Base-by-base conservation (phyloP, 805 yeast genomes). In the Pichia deserticola region DNA sequence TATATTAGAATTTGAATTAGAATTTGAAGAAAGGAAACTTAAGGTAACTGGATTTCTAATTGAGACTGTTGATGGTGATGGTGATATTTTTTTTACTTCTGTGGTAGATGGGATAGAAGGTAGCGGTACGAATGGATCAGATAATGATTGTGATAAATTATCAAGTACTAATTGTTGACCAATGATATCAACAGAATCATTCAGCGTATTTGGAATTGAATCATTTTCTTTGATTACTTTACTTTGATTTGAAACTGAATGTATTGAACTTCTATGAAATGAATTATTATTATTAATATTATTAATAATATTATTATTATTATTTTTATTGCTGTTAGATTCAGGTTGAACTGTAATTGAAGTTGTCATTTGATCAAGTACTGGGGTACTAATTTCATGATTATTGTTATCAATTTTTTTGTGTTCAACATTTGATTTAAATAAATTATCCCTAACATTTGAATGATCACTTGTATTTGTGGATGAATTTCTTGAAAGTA, bases 361-460 rank as follows among this genome's bases (percentile, higher is more conserved):
- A 7, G 52, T 46, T 20, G 48, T 42, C 47, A 50, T 47, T n/a
- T 47, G 50, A 28, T 38, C 45, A n/a, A 52, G 42, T 20, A 39
- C 30, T 29, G 54, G 51, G 32, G 36, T 44, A 20, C 20, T 41
- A 5, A 32, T 12, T 15, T 49, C 48, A 35, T 2, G 36, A 12
- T 27, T 27, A 20, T 20, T 20, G 20, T 20, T 20, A 27, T 15
- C 25, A 47, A 10, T 29, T 29, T 20, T 47, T 37, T 39, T 20
- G 2, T 38, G 36, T 36, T 38, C 38, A 20, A 36, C 3, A 7
- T 12, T 33, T 37, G 48, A 40, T 13, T 25, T 3, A 11, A 27
- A 40, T 5, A 32, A 27, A 40, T 40, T 40, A 7, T 38, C 25
- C 10, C 41, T 38, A 15, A 29, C 25, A 25, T 15, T 15, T 11